Evolutionary conservation across 2,329 filamentous ascomycete species (phyloP), one percentile per base, ranked within the genome.

Genomic region (Macrophomina tecta): DNA sequence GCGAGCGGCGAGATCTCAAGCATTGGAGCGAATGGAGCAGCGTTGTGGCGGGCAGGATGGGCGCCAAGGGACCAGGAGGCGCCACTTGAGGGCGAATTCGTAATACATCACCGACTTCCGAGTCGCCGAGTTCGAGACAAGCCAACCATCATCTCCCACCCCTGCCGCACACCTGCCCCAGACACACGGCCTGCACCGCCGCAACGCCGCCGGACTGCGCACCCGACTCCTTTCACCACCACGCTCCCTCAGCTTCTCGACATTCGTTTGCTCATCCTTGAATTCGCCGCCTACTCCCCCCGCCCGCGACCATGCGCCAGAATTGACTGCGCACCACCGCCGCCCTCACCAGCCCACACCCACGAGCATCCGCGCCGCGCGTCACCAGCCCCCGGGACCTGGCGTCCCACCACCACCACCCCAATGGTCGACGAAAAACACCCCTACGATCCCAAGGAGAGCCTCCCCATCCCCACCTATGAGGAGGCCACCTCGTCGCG

Each of bases 401-500:
- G 66, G 63, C 53, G 53, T 64, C 64, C 68, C 46, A 65, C 60
- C 62, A 60, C 38, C 49, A 68, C 45, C 53, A 61, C 69, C 68
- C 68, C 72, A 68, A 79, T 80, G 77, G 68, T 72, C 66, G 76
- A 78, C 73, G 78, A 79, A 72, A 80, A 80, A 67, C 77, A 80
- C 69, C 68, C 68, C 52, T 80, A 80, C 72, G 75, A 78, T 28
- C 69, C 72, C 58, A 67, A 72, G 78, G 85, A 87, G 74, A 80
- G 84, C 69, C 83, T 90, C 53, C 90, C 92, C 38, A 94, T 95
- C 76, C 92, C 92, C 36, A 89, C 89, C 52, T 95, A 95, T 79
- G 92, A 94, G 78, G 92, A 96, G 82, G 92, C 92, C 69, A 86
- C 87, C 68, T 87, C 88, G 18, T 87, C 86, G 42, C 82, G 85